These are phyloP conservation scores for Cercophora scortea DNA, from an alignment of 495 filamentous ascomycete genomes.

Conservation along the genomic window DNA sequence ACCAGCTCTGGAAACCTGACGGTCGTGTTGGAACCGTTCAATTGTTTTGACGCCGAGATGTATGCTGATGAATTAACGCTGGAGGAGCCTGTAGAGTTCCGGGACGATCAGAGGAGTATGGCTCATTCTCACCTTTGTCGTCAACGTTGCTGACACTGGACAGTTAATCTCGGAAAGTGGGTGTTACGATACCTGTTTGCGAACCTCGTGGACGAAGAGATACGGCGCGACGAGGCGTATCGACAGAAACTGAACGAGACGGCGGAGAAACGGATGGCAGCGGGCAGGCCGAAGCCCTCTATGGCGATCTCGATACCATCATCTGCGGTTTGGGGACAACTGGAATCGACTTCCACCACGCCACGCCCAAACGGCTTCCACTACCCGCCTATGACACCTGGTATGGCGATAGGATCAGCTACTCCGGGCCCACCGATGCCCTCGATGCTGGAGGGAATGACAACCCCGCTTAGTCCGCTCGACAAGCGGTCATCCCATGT, in stretches of 20 bases:
- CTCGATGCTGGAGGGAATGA: conserved; percentile 32
- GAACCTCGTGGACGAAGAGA: conserved; percentile 82
- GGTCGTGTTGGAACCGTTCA: conserved; percentile 86
- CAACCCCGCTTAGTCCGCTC: conserved; percentile 28
- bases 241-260: conserved; percentile 57
- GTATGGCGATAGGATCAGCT: conserved; percentile 70
- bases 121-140: neutral
- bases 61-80: conserved; percentile 83
- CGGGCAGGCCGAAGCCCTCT: conserved; percentile 49
- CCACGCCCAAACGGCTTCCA: conserved; percentile 55
- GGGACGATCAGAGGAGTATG: conserved; percentile 92
- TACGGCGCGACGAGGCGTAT: conserved; percentile 67
- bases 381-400: conserved; percentile 57
- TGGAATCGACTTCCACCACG: conserved; percentile 42
- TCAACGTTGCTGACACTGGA: conserved; percentile 4
- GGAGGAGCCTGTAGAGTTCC: conserved; percentile 66
- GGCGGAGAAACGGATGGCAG: conserved; percentile 46
- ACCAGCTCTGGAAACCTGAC: conserved; percentile 85
- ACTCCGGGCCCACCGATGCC: conserved; percentile 47
- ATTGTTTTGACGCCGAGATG: conserved; percentile 96
- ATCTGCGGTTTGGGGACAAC: conserved; percentile 40
- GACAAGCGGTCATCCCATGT: conserved; percentile 27
- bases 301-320: conserved; percentile 62
- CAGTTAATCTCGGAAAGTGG: conserved; percentile 97
- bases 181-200: conserved; percentile 88